Percentiles rank a stretch among this genome's conserved stretches.
phyloP scores from a whole-genome alignment of 495 filamentous ascomycete genomes.

The Penicillium waksmanii region DNA sequence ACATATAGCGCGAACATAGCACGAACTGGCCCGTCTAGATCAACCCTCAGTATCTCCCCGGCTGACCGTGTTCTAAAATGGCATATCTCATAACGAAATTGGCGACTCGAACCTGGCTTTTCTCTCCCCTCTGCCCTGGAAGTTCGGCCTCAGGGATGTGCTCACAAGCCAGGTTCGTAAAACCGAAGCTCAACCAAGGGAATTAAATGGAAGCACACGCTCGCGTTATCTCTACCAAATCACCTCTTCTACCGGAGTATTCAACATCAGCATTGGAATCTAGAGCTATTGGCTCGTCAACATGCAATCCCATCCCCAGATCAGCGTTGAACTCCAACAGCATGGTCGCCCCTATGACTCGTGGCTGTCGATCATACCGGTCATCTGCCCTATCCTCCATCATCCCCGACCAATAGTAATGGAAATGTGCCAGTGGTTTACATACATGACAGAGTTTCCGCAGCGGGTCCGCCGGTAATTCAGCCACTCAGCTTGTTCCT shows the following conservation, averaged over 20 bases:
- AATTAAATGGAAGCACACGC: neutral
- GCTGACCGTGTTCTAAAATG: neutral
- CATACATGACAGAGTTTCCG: neutral
- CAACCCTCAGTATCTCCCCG: neutral
- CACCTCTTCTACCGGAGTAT: neutral
- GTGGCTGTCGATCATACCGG: neutral
- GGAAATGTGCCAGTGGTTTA: neutral
- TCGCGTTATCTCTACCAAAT: neutral
- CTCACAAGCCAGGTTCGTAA: no score
- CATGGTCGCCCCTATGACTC: neutral
- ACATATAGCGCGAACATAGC: neutral
- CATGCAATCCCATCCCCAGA: conserved; percentile 1
- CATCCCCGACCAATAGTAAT: conserved; percentile 1
- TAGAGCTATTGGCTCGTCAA: conserved; percentile 1
- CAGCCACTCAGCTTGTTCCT: neutral
- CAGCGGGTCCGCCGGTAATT: neutral
- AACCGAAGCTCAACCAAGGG: neutral
- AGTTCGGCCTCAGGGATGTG: no score
- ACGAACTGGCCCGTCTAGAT: conserved; percentile 1
- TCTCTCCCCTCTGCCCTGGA: no score
- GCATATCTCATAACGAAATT: neutral
- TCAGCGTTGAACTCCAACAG: neutral
- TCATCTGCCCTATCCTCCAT: neutral
- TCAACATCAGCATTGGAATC: neutral
- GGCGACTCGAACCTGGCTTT: no score